A percentile compares a stretch with the other conserved stretches of the same genome.
Evolutionary conservation across 2,329 filamentous ascomycete species (phyloP).

Genomic region (Beauveria varroae): DNA sequence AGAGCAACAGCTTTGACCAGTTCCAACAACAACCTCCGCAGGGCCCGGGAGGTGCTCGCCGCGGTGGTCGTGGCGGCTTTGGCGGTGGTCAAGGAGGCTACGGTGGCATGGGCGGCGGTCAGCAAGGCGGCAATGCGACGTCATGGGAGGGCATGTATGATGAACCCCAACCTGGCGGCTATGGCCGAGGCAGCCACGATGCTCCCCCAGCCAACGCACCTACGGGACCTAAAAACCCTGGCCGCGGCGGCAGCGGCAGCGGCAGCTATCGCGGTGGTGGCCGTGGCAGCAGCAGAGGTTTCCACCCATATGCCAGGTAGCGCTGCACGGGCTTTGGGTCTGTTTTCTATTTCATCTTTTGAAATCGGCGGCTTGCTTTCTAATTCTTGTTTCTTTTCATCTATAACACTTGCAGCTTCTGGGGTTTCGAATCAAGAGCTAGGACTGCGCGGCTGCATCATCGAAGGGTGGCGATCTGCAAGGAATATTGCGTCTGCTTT

Average conservation of each 20-base stretch:
- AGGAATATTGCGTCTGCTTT: background rate
- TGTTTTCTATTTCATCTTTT: background rate
- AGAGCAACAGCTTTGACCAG: slow-evolving; percentile 10
- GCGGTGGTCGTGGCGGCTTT: slow-evolving; percentile 10
- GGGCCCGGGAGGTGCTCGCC: slow-evolving; percentile 7
- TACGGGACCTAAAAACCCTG: slow-evolving; percentile 92
- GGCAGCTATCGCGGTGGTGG: slow-evolving; percentile 92
- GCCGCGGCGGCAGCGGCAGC: slow-evolving; percentile 64
- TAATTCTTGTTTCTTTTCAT: background rate
- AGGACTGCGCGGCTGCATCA: background rate
- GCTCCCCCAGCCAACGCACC: slow-evolving; percentile 57
- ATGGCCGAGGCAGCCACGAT: slow-evolving; percentile 35
- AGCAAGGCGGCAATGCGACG: slow-evolving; percentile 56
- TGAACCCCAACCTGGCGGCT: slow-evolving; percentile 65
- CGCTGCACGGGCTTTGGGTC: background rate
- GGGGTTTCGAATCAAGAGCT: background rate
- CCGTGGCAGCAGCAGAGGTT: slow-evolving; percentile 65
- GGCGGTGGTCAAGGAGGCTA: slow-evolving; percentile 13
- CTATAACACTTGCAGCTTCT: background rate
- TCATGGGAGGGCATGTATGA: slow-evolving; percentile 99
- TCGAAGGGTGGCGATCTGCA: background rate
- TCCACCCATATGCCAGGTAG: slow-evolving; percentile 62
- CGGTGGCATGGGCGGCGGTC: slow-evolving; percentile 20
- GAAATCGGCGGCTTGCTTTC: background rate
- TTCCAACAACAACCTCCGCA: slow-evolving; percentile 14